phyloP scores from a whole-genome alignment of 495 filamentous ascomycete species.

The Podospora conica region DNA sequence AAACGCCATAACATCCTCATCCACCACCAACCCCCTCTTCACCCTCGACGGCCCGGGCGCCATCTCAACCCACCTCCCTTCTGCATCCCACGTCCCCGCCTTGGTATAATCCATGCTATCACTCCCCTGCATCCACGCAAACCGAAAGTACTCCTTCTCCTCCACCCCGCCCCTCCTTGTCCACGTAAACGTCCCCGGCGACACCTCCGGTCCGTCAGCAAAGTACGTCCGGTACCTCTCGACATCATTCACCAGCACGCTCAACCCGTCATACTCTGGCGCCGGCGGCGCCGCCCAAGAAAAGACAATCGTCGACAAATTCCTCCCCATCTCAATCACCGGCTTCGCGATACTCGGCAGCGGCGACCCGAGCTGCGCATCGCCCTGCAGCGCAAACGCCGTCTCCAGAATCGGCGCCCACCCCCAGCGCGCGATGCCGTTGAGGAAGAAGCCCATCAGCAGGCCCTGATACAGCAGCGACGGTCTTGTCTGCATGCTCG shows the following conservation, averaged over 20 bases:
- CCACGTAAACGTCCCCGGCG: slow-evolving; percentile 37
- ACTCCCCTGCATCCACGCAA: slow-evolving; percentile 70
- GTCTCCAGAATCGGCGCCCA: slow-evolving; percentile 90
- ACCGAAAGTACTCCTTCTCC: slow-evolving; percentile 77
- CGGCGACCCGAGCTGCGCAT: slow-evolving; percentile 59
- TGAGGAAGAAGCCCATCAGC: slow-evolving; percentile 82
- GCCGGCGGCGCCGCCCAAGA: slow-evolving; percentile 48
- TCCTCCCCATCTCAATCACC: slow-evolving; percentile 32
- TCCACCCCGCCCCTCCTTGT: slow-evolving; percentile 34
- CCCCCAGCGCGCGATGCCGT: slow-evolving; percentile 89
- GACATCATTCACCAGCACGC: slow-evolving; percentile 89
- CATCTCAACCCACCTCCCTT: slow-evolving; percentile 65
- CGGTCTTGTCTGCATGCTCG: slow-evolving; percentile 73
- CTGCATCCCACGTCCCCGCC: slow-evolving; percentile 66
- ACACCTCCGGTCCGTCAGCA: slow-evolving; percentile 37
- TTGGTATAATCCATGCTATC: slow-evolving; percentile 68
- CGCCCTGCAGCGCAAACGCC: slow-evolving; percentile 59
- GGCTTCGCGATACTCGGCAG: slow-evolving; percentile 59
- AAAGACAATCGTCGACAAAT: slow-evolving; percentile 45
- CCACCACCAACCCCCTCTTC: slow-evolving; percentile 19
- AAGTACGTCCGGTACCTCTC: slow-evolving; percentile 67
- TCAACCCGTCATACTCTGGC: slow-evolving; percentile 71
- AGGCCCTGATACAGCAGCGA: slow-evolving; percentile 78
- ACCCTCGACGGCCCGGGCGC: slow-evolving; percentile 38
- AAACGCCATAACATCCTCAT: neutral